Evolutionary conservation across 2,329 filamentous ascomycete species (phyloP), one percentile per base, ranked within the genome.

Genomic region (Fonsecaea multimorphosa): DNA sequence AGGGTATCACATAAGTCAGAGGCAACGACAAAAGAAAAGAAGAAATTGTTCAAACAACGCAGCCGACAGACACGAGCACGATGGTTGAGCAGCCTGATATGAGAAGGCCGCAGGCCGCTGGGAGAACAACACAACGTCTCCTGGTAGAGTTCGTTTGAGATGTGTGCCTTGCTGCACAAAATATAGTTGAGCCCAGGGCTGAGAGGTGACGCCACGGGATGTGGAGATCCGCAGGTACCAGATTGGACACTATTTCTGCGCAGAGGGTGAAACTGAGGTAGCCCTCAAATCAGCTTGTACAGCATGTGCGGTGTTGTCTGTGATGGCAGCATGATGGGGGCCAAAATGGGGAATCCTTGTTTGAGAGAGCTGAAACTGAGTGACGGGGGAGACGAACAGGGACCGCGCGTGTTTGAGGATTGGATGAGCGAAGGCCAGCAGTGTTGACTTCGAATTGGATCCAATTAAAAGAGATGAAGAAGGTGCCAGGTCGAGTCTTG

Each of bases 401-500:
- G 54, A 29, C 11, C 64, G 62, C 63, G 63, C 58, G 46, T 68
- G 66, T 68, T 68, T 68, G 62, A 68, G 59, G 59, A 63, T 59
- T 65, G 58, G 62, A 56, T 31, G 58, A 63, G 52, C 22, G 3
- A 29, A 22, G 31, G 32, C 29, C 7, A 54, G 31, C 52, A 49
- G 22, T 32, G 54, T 49, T 46, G 63, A 62, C 12, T 29, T 55
- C 14, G 44, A 56, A 49, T 58, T 54, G 34, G 40, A 44, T 52
- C 64, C 64, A 63, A 66, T 66, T 32, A 58, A 40, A 54, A 44
- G 40, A 58, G 52, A 55, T 52, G 61, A 51, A 34, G 32, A 22
- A 55, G 53, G 27, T 46, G 51, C 58, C 24, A 46, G 16, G 44
- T 53, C 54, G 61, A 63, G 61, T 54, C 54, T 54, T 40, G 54